Evolutionary conservation across 805 yeast species (phyloP), one percentile per base, ranked within the genome.

Genomic region (Ogataea henricii): DNA sequence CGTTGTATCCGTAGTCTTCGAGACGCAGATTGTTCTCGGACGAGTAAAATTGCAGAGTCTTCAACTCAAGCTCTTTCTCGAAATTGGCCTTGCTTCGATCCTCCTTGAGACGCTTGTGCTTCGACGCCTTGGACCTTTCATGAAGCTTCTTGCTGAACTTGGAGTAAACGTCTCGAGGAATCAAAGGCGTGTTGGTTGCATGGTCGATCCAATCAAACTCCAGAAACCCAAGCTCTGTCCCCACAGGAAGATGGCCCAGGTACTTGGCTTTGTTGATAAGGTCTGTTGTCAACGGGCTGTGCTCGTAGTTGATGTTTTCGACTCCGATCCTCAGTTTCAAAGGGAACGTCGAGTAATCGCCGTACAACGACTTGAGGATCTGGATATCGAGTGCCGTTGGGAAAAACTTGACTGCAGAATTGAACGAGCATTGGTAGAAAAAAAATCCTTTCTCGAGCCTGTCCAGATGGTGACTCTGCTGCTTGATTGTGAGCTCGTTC

Each of bases 361-460:
- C 81, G 66, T 80, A 89, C 2, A 83, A 74, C 1, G 81, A 63
- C 51, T 79, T 77, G 47, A 92, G 68, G 16, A 92, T 82, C 51
- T 85, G 85, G 23, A 88, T 76, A 63, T 94, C 99, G 37, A 94
- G 70, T 5, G 89, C 82, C 0, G 96, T 82, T 14, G 92, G 69
- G 39, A 88, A 85, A 63, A 71, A 89, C 51, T 78, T 76, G 1
- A 84, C 79, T 2, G 83, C 67, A 0, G 91, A 75, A 52, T 82
- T 80, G 64, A 88, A 85, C 0, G 85, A 81, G 17, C 55, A 57
- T 61, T 91, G 91, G 63, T 87, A 92, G 62, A 81, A 92, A 64
- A 78, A 89, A 61, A 70, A 89, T 6, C 84, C 78, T 50, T 76
- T 78, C 25, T 71, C 62, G 43, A 42, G 49, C 7, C 52, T 48